A percentile compares a stretch with the other conserved stretches of the same genome.
phyloP scores from a whole-genome alignment of 306 rosid genomes.

The Boehmeria nivea region DNA sequence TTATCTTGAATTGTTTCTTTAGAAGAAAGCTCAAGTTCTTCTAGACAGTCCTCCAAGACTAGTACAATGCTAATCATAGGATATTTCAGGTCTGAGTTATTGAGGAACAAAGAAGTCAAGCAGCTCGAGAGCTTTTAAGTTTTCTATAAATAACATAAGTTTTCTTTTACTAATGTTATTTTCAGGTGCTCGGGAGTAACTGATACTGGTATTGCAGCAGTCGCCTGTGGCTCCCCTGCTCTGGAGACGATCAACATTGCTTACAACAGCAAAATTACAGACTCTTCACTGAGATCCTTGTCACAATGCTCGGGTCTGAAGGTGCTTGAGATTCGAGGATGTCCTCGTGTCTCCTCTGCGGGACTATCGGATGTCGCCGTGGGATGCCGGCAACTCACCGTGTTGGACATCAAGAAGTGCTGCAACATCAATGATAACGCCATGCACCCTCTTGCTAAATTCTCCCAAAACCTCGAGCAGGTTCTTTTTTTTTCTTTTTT shows the following conservation, averaged over 20 bases:
- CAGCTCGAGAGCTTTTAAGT: neutral
- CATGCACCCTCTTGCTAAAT: conserved; percentile 48
- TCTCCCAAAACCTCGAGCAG: conserved; percentile 52
- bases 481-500: conserved; percentile 12
- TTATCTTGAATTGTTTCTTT: too few relatives aligned
- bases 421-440: conserved; percentile 40
- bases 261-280: conserved; percentile 47
- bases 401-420: conserved; percentile 60
- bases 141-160: neutral
- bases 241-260: conserved; percentile 57
- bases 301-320: conserved; percentile 48
- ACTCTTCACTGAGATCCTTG: conserved; percentile 46
- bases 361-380: conserved; percentile 50
- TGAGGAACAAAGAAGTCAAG: neutral
- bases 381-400: conserved; percentile 50
- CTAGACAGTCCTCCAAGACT: too few relatives aligned
- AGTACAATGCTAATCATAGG: neutral
- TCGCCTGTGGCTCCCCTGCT: conserved; percentile 52
- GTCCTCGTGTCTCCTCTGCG: conserved; percentile 38
- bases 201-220: conserved; percentile 49
- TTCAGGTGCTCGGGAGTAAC: conserved; percentile 47
- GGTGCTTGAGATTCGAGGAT: conserved; percentile 55
- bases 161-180: conserved; percentile 3
- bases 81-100: neutral
- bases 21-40: too few relatives aligned